Percentiles rank a stretch among this genome's conserved stretches.
Conservation (phyloP, 306 rosid genomes). For the Ochetophila trinervis region DNA sequence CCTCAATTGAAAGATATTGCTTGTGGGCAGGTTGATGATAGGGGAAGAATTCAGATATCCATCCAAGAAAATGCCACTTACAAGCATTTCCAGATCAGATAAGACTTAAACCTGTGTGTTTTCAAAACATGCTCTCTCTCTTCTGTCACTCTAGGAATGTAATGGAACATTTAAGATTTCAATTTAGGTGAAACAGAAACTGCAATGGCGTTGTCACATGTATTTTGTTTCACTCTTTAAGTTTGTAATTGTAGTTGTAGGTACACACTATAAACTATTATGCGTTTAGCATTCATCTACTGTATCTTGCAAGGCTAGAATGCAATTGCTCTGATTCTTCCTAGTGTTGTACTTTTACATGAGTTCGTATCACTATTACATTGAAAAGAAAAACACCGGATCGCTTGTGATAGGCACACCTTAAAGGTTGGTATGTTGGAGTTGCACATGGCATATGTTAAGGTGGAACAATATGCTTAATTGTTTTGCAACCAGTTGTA, state of each 20-base stretch:
- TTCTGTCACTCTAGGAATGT: constrained; percentile 52
- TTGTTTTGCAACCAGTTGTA: no score
- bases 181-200: constrained; percentile 5
- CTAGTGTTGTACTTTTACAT: no score
- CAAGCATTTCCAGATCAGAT: constrained; percentile 52
- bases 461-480: no score
- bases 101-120: constrained; percentile 10
- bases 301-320: background rate
- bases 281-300: background rate
- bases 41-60: constrained; percentile 47
- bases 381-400: no score
- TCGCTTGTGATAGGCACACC: no score
- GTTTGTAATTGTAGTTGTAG: background rate
- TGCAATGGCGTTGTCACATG: constrained; percentile 4
- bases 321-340: background rate
- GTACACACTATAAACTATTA: background rate
- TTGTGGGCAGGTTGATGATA: constrained; percentile 40
- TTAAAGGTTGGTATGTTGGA: no score
- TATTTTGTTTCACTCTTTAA: background rate
- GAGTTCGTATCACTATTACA: background rate
- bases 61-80: constrained; percentile 39
- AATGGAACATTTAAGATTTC: background rate
- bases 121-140: constrained; percentile 59
- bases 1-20: constrained; percentile 40
- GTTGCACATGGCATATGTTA: no score